These are phyloP conservation scores for Lentinula detonsa DNA, from an alignment of 768 basidiomycete genomes.

Conservation along the genomic window DNA sequence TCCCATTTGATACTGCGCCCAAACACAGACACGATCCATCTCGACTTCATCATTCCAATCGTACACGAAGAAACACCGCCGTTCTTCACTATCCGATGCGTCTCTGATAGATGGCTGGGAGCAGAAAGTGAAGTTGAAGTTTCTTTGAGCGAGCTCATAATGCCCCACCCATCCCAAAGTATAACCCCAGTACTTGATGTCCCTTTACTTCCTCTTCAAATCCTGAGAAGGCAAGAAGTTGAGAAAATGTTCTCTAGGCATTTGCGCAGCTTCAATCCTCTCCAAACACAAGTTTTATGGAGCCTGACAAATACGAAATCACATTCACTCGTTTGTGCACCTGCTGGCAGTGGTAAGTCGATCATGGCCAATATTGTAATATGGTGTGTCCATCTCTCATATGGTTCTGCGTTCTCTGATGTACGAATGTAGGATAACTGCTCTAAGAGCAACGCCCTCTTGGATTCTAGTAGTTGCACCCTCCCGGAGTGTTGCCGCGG, in stretches of 20 bases:
- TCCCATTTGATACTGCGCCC: constrained; percentile 67
- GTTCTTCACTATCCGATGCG: constrained; percentile 66
- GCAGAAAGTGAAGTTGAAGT: constrained; percentile 73
- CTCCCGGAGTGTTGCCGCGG: constrained; percentile 46
- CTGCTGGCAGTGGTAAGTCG: constrained; percentile 79
- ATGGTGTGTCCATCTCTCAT: constrained; percentile 48
- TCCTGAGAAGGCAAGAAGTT: constrained; percentile 41
- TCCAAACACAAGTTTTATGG: constrained; percentile 92
- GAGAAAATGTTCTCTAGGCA: constrained; percentile 38
- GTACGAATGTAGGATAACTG: constrained; percentile 44
- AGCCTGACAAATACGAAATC: constrained; percentile 57
- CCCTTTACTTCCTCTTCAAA: constrained; percentile 62
- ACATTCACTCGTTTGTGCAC: constrained; percentile 73
- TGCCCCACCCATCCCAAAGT: constrained; percentile 58
- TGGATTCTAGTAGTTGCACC: constrained; percentile 66
- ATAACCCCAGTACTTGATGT: constrained; percentile 65
- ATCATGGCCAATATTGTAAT: constrained; percentile 60
- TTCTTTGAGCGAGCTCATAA: constrained; percentile 59
- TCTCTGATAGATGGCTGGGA: constrained; percentile 92
- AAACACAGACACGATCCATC: constrained; percentile 48
- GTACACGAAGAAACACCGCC: constrained; percentile 50
- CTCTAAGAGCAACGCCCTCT: constrained; percentile 32
- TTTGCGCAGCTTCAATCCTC: constrained; percentile 63
- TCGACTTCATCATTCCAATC: constrained; percentile 81
- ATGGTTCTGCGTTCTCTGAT: background rate